These are phyloP conservation scores for Aspergillus texensis DNA, from an alignment of 2,329 filamentous ascomycete genomes.

Conservation along the genomic window DNA sequence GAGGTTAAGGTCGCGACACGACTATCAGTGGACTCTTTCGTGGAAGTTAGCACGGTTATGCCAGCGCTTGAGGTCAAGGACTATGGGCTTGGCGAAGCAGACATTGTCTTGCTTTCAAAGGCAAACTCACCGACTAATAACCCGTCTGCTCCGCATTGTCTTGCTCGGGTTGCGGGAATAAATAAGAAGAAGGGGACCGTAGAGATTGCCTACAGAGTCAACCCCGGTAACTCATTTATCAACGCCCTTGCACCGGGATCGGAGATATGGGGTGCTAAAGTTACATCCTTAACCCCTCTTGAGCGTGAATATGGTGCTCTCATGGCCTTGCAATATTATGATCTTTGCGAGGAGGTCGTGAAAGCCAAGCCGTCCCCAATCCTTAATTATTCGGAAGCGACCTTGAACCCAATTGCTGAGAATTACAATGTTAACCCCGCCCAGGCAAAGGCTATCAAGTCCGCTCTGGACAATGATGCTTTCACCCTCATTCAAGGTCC, in stretches of 20 bases:
- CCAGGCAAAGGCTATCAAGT: constrained; percentile 88
- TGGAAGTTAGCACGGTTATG: constrained; percentile 87
- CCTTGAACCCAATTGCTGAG: constrained; percentile 67
- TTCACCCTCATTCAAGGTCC: constrained; percentile 97
- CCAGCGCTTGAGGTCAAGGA: constrained; percentile 71
- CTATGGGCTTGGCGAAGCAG: constrained; percentile 74
- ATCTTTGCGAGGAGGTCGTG: constrained; percentile 89
- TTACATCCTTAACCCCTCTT: constrained; percentile 90
- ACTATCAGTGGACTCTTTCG: constrained; percentile 86
- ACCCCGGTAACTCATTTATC: constrained; percentile 66
- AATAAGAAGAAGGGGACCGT: constrained; percentile 78
- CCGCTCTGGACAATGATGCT: constrained; percentile 91
- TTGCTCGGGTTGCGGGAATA: constrained; percentile 80
- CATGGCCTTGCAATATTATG: constrained; percentile 90
- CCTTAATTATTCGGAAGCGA: constrained; percentile 75
- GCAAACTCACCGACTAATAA: constrained; percentile 69
- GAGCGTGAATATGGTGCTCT: constrained; percentile 94
- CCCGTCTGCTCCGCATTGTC: constrained; percentile 71
- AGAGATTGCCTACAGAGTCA: constrained; percentile 84
- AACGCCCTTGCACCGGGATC: constrained; percentile 68
- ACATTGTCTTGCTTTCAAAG: constrained; percentile 84
- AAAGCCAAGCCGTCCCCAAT: constrained; percentile 88
- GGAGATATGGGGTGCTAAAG: constrained; percentile 74
- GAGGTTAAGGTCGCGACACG: constrained; percentile 86
- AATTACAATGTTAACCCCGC: constrained; percentile 86